Percentiles rank a stretch among this genome's conserved stretches.
phyloP scores from a whole-genome alignment of 106 monocot genomes.

The Apostasia shenzhenica region DNA sequence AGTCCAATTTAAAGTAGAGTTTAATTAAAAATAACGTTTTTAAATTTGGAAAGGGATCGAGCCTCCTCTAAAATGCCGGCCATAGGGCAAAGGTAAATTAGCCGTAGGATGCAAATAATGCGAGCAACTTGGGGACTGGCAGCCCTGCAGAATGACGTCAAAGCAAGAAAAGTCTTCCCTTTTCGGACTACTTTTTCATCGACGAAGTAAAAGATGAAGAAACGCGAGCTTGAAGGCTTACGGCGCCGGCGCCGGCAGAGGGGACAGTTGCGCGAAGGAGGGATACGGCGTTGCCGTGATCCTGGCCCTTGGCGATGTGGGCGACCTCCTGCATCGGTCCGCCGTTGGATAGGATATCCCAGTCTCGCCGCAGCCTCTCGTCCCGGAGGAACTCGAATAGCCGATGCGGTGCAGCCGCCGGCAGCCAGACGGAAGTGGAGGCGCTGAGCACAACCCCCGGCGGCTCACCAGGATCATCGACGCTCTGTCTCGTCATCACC shows the following conservation, averaged over 20 bases:
- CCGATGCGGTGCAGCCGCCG: slow-evolving; percentile 32
- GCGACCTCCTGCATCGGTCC: slow-evolving; percentile 73
- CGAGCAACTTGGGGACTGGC: too few species aligned
- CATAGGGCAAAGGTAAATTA: too few species aligned
- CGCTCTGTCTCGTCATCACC: slow-evolving; percentile 55
- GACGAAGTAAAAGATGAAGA: too few species aligned
- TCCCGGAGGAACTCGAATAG: slow-evolving; percentile 61
- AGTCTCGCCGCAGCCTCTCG: slow-evolving; percentile 46
- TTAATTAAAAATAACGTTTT: too few species aligned
- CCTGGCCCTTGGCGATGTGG: slow-evolving; percentile 59
- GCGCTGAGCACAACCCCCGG: slow-evolving; percentile 57
- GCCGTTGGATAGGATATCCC: slow-evolving; percentile 73
- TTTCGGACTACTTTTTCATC: background rate
- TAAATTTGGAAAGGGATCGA: too few species aligned
- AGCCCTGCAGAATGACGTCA: too few species aligned
- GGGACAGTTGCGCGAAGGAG: slow-evolving; percentile 50
- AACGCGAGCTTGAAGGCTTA: background rate
- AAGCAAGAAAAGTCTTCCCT: too few species aligned
- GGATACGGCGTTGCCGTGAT: slow-evolving; percentile 63
- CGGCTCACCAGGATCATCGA: slow-evolving; percentile 53
- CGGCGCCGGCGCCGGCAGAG: background rate
- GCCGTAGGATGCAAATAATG: too few species aligned
- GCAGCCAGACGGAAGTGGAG: slow-evolving; percentile 55
- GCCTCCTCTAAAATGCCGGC: too few species aligned
- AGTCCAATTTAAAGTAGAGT: too few species aligned